Conservation (phyloP, 176 grass and related monocot species). For the Bothriochloa decipiens region DNA sequence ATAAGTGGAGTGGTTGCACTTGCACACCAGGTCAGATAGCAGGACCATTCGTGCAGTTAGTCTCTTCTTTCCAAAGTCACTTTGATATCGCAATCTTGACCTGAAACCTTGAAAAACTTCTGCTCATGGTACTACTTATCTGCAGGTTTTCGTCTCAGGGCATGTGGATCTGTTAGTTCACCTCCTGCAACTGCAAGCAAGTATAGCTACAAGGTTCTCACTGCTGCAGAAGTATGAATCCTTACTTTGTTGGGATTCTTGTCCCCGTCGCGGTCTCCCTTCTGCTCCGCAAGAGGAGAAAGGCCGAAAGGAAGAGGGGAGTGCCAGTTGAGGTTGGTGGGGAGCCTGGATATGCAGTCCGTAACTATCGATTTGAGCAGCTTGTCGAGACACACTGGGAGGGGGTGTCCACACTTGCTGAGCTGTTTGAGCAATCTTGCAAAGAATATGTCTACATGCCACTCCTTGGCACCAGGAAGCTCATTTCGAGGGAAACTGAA, state of each 20-base stretch:
- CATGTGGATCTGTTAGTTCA: slow-evolving; percentile 3
- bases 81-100: background rate
- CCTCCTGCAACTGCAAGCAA: background rate
- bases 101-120: background rate
- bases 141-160: slow-evolving; percentile 36
- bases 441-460: slow-evolving; percentile 69
- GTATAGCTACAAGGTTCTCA: background rate
- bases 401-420: slow-evolving; percentile 72
- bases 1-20: slow-evolving; percentile 7
- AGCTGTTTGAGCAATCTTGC: slow-evolving; percentile 87
- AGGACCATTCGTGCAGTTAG: background rate
- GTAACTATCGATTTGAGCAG: slow-evolving; percentile 68
- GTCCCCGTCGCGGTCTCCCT: slow-evolving; percentile 65
- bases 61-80: background rate
- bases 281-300: slow-evolving; percentile 58
- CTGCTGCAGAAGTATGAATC: slow-evolving; percentile 61
- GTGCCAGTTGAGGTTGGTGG: slow-evolving; percentile 70
- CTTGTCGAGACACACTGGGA: slow-evolving; percentile 86
- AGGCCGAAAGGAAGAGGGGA: slow-evolving; percentile 61
- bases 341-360: slow-evolving; percentile 70
- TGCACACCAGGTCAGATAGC: background rate
- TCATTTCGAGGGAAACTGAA: slow-evolving; percentile 76
- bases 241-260: slow-evolving; percentile 72
- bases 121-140: slow-evolving; percentile 14
- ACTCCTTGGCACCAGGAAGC: slow-evolving; percentile 79